phyloP scores from a whole-genome alignment of 2,329 filamentous ascomycete species.

The Colletotrichum sp. region DNA sequence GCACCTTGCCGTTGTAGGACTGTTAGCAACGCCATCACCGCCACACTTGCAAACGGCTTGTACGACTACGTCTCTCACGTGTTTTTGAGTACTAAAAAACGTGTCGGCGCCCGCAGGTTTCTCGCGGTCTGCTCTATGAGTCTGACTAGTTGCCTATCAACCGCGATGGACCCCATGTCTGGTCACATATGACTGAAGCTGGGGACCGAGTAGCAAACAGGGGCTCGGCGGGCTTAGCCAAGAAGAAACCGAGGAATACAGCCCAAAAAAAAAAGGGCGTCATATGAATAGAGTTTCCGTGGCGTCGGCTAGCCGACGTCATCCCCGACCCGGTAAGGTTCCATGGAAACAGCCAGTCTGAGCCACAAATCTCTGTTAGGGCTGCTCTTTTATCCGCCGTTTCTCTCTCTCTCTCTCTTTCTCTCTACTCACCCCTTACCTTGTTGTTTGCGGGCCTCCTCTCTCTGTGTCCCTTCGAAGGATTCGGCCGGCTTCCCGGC shows the following conservation, averaged over 20 bases:
- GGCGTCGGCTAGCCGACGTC: slow-evolving; percentile 14
- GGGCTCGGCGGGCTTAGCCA: not conserved
- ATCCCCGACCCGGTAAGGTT: not conserved
- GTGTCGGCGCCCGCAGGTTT: not conserved
- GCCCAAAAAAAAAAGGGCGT: not conserved
- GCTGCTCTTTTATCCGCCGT: not conserved
- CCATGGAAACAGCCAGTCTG: slow-evolving; percentile 7
- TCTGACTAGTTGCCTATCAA: not conserved
- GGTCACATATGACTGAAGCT: not conserved
- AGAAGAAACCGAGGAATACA: not conserved
- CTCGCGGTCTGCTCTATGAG: not conserved
- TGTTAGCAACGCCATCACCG: not conserved
- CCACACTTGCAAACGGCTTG: slow-evolving; percentile 7
- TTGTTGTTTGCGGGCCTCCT: not conserved
- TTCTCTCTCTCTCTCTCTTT: not conserved
- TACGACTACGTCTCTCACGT: not conserved
- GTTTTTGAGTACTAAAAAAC: not conserved
- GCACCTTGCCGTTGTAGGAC: not conserved
- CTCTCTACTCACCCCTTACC: not conserved
- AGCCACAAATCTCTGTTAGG: slow-evolving; percentile 6
- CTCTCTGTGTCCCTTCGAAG: not conserved
- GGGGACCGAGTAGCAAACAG: not conserved
- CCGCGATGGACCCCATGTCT: not conserved
- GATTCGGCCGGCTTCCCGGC: not conserved
- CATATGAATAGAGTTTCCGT: slow-evolving; percentile 15